Conservation (phyloP, 139 green algal species). For the Closterium sp. region DNA sequence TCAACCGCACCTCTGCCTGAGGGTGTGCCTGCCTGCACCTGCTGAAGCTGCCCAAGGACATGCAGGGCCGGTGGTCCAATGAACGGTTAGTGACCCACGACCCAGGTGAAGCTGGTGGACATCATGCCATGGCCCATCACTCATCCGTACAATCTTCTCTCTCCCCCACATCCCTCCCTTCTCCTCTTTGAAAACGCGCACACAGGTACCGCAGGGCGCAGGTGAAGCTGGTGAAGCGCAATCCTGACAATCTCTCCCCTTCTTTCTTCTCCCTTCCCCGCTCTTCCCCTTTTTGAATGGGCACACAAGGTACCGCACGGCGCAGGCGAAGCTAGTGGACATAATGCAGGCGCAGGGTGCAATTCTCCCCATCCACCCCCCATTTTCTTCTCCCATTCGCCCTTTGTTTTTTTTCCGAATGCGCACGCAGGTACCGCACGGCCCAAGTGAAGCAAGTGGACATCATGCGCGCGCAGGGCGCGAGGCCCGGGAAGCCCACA, state of each 20-base stretch:
- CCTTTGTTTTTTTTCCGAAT: not conserved
- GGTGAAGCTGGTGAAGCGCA: not conserved
- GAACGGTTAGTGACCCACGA: constrained; percentile 23
- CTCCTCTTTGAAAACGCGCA: no score
- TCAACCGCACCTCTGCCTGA: no score
- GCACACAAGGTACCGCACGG: constrained; percentile 55
- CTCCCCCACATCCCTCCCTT: no score
- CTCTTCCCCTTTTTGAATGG: no score
- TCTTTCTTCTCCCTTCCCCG: no score
- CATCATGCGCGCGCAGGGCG: constrained; percentile 48
- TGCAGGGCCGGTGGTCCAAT: constrained; percentile 31
- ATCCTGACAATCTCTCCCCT: no score
- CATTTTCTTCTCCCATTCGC: not conserved
- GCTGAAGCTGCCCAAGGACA: constrained; percentile 44
- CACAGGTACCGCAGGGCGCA: no score
- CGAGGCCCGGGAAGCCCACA: constrained; percentile 45
- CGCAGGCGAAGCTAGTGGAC: constrained; percentile 57
- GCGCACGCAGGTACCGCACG: constrained; percentile 46
- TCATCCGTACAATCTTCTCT: no score
- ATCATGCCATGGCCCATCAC: no score
- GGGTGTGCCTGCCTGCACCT: constrained; percentile 11
- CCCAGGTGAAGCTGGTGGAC: no score
- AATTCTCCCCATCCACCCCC: not conserved
- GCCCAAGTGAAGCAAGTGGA: constrained; percentile 57
- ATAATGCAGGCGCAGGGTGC: constrained; percentile 42